Conservation (phyloP, 2,329 filamentous ascomycete genomes). For the Neofusicoccum umdonicola region DNA sequence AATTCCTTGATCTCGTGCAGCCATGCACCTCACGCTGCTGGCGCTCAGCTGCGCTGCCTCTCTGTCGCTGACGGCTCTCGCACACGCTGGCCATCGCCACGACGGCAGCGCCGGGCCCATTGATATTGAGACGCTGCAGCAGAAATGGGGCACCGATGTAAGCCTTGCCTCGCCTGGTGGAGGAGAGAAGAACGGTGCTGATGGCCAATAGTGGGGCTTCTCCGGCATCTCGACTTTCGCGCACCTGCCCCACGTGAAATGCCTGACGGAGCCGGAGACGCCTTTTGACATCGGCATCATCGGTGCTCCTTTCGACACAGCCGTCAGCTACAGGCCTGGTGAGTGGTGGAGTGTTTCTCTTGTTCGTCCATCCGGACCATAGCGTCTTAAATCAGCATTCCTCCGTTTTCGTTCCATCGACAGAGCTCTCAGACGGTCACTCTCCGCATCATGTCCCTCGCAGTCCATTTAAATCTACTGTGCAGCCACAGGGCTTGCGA, state of each 20-base stretch:
- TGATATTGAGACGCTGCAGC: slow-evolving; percentile 32
- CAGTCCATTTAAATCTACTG: too few relatives aligned
- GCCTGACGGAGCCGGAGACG: slow-evolving; percentile 45
- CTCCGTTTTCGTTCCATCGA: too few relatives aligned
- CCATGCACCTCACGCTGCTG: slow-evolving; percentile 7
- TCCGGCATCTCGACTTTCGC: slow-evolving; percentile 63
- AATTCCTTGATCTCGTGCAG: background rate
- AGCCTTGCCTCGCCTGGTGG: background rate
- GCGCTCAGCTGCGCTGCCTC: slow-evolving; percentile 9
- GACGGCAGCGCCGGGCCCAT: slow-evolving; percentile 27
- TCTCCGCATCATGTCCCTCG: too few relatives aligned
- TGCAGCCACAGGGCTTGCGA: too few relatives aligned
- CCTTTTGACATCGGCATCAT: slow-evolving; percentile 50
- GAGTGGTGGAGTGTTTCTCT: slow-evolving; percentile 5
- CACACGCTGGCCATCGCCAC: slow-evolving; percentile 30
- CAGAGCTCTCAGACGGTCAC: too few relatives aligned
- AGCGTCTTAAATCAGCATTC: too few relatives aligned
- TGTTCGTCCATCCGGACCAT: background rate
- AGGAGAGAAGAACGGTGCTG: slow-evolving; percentile 17
- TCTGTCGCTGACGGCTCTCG: slow-evolving; percentile 23
- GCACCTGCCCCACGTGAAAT: slow-evolving; percentile 48
- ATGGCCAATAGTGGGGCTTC: slow-evolving; percentile 59
- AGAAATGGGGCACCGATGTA: slow-evolving; percentile 44
- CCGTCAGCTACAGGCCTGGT: slow-evolving; percentile 47
- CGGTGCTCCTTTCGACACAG: slow-evolving; percentile 51